Conservation (phyloP, 2,329 filamentous ascomycete species). For the Claviceps africana region DNA sequence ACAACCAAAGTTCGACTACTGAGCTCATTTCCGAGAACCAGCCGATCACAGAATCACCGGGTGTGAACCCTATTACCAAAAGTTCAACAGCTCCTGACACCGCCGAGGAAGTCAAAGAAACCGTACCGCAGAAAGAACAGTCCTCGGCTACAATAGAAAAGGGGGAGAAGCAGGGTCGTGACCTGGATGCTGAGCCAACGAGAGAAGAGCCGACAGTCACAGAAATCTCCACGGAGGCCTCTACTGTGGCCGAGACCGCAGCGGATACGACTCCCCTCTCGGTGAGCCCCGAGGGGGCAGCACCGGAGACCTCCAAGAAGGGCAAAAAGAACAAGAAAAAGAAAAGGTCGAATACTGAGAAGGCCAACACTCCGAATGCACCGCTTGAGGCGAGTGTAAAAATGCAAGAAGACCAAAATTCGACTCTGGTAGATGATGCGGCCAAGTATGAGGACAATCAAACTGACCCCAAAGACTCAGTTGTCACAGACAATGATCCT, state of each 20-base stretch:
- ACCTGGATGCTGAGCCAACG: neutral
- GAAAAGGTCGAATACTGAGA: slow-evolving; percentile 7
- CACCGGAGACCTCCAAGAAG: slow-evolving; percentile 4
- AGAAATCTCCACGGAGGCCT: neutral
- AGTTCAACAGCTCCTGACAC: neutral
- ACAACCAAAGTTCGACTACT: slow-evolving; percentile 3
- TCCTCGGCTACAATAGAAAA: slow-evolving; percentile 5
- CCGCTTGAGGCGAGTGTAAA: neutral
- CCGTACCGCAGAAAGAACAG: neutral
- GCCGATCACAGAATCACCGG: neutral
- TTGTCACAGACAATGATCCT: neutral
- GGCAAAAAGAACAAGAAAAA: slow-evolving; percentile 9
- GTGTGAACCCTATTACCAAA: neutral
- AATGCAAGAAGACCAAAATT: neutral
- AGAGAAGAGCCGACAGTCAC: neutral
- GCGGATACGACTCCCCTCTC: neutral
- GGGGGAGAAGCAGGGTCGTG: slow-evolving; percentile 7
- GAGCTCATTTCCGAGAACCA: neutral
- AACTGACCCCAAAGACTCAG: neutral
- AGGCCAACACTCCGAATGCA: neutral
- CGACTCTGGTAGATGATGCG: neutral
- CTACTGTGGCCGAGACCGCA: neutral
- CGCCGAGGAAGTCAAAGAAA: neutral
- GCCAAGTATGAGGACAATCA: neutral
- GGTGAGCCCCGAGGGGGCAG: slow-evolving; percentile 1